Evolutionary conservation across 768 basidiomycete genomes (phyloP), one percentile per base, ranked within the genome.

Genomic region (Leucocoprinus birnbaumii): DNA sequence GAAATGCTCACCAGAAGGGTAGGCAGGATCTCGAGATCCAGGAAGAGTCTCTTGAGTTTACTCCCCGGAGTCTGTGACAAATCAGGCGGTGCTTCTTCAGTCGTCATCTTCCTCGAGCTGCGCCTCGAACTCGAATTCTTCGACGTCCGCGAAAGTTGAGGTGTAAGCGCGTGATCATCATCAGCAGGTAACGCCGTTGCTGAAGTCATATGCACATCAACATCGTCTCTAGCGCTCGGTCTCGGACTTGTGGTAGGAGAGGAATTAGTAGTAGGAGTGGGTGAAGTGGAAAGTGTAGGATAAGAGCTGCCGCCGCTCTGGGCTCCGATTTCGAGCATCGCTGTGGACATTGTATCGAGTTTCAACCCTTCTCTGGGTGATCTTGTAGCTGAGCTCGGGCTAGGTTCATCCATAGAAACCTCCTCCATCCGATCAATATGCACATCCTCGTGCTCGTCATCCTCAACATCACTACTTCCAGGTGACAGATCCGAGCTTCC

Each of bases 401-500:
- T 61, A 18, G 81, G 72, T 40, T 89, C 89, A 59, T 84, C 80
- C 78, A 89, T 86, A 24, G 80, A 82, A 47, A 94, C 87, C 58
- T 92, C 90, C 60, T 92, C 91, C 85, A 91, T 89, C 40, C 31
- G 34, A 18, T 48, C 47, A 40, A 37, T 26, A 14, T 16, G 9
- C 6, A 5, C 16, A 3, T 38, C 38, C 0, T 73, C 80, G 46
- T 90, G 89, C 4, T 54, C 54, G 19, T 40, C 53, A 60, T 90
- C 89, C 58, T 89, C 87, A 7, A 85, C 87, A 65, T 84, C 89
- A 3, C 85, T 85, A 6, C 84, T 82, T 46, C 84, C 87, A 42
- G 84, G 83, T 2, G 87, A 89, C 63, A 55, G 48, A 26, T 89
- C 87, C 9, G 85, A 87, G 65, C 85, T 89, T 2, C 85, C 85